Evolutionary conservation across 345 rosid genomes (phyloP), one percentile per base, ranked within the genome.

Genomic region (Citrus mangshanensis): DNA sequence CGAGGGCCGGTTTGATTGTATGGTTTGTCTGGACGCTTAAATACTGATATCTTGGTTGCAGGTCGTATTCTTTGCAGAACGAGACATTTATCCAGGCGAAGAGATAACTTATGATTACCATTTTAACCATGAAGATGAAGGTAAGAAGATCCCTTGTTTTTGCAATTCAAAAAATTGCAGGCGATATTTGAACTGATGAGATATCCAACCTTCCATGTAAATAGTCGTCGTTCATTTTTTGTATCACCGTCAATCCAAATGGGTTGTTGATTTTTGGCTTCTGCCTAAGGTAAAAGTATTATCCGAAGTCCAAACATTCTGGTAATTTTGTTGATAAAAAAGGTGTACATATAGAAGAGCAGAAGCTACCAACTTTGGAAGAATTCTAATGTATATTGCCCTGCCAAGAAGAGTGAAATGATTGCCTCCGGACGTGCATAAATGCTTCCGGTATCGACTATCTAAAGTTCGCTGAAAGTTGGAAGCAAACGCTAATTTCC

Each of bases 31-130:
- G 62, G 75, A 55, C 2, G 2, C 54, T 79, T 37, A 49, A 25
- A 67, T 27, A 6, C 3, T 30, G 30, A 21, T 54, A 38, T 59
- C 10, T 62, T 78, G 55, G 10, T 82, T 77, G 82, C 87, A 87
- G 89, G 92, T 89, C 24, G 85, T 89, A 30, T 89, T 89, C 73
- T 84, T 87, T 0, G 92, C 87, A 13, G 86, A 84, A 80, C 84
- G 89, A 77, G 92, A 87, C 81, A 86, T 89, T 61, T 82, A 82
- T 79, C 92, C 89, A 1, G 91, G 91, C 7, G 89, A 89, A 81
- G 91, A 89, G 82, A 81, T 89, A 81, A 89, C 92, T 6, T 87
- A 89, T 46, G 92, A 89, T 70, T 89, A 89, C 78, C 86, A 87
- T 81, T 89, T 89, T 63, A 89, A 85, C 85, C 84, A 82, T 38